Evolutionary conservation across 2,329 filamentous ascomycete species (phyloP).

Genomic region (Colletotrichum gigasporum): DNA sequence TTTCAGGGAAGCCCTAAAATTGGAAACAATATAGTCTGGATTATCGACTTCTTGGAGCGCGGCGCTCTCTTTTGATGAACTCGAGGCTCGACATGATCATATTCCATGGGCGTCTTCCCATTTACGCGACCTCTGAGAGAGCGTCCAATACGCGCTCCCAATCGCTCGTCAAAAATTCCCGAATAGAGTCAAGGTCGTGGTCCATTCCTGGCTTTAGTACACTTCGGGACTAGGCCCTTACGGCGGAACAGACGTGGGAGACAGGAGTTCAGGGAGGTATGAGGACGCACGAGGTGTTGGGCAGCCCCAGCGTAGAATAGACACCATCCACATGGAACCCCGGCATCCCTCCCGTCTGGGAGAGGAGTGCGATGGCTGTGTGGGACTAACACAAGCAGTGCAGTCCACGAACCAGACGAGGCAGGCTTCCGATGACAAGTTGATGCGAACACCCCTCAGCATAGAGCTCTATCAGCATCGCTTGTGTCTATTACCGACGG

Average conservation of each 20-base stretch:
- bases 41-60: not conserved
- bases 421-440: slow-evolving; percentile 3
- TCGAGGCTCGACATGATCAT: not conserved
- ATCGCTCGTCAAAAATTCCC: slow-evolving; percentile 34
- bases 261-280: slow-evolving; percentile 13
- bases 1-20: not conserved
- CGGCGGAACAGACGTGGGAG: slow-evolving; percentile 1
- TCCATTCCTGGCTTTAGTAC: slow-evolving; percentile 10
- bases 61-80: not conserved
- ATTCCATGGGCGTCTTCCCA: not conserved
- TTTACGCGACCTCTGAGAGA: not conserved
- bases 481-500: not conserved
- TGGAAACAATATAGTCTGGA: slow-evolving; percentile 11
- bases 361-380: slow-evolving; percentile 23
- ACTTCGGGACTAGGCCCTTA: slow-evolving; percentile 21
- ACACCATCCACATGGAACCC: slow-evolving; percentile 24
- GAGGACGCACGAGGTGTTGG: slow-evolving; percentile 14
- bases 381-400: slow-evolving; percentile 19
- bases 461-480: not conserved
- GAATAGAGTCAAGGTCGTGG: slow-evolving; percentile 42
- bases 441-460: not conserved
- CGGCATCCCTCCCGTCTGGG: slow-evolving; percentile 19
- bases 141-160: slow-evolving; percentile 4
- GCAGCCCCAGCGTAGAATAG: slow-evolving; percentile 14
- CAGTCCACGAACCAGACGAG: not conserved